Evolutionary conservation across 257 asterid genomes (phyloP), one percentile per base, ranked within the genome.

Genomic region (Solanum pinnatisectum): DNA sequence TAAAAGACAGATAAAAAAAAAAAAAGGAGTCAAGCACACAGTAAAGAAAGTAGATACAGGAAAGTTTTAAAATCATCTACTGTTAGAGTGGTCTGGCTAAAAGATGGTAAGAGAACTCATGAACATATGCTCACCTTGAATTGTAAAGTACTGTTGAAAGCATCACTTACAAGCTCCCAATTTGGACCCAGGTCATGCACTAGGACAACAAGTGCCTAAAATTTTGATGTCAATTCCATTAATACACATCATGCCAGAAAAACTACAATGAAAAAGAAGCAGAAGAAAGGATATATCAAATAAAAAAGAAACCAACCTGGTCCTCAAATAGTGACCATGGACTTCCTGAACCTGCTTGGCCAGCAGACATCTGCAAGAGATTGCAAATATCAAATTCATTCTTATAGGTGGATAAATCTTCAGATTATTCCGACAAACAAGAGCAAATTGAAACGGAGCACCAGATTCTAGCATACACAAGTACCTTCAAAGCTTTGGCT

Each of bases 111-210:
- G 59, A 49, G 35, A 49, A 86, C 35, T 37, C 65, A 44, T 65
- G 73, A 20, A 15, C 65, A 56, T 71, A 27, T 65, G 87, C 92
- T 83, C 90, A 98, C 99, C 99, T 98, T 96, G 93, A 97, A 97
- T 76, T 91, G 98, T 94, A 95, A 88, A 52, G 98, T 91, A 87
- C 95, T 93, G 94, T 96, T 97, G 87, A 97, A 90, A 88, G 98
- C 99, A 91, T 97, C 99, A 91, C 98, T 93, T 42, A 97, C 96
- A 65, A 97, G 98, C 95, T 96, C 99, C 99, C 99, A 97, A 87
- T 97, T 96, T 59, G 98, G 98, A 87, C 99, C 99, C 85, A 96
- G 92, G 91, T 97, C 99, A 92, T 97, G 99, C 87, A 93, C 99
- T 89, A 97, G 92, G 90, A 97, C 99, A 89, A 95, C 96, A 84